phyloP scores from a whole-genome alignment of 2,329 filamentous ascomycete genomes.

The Alternaria consortialis region DNA sequence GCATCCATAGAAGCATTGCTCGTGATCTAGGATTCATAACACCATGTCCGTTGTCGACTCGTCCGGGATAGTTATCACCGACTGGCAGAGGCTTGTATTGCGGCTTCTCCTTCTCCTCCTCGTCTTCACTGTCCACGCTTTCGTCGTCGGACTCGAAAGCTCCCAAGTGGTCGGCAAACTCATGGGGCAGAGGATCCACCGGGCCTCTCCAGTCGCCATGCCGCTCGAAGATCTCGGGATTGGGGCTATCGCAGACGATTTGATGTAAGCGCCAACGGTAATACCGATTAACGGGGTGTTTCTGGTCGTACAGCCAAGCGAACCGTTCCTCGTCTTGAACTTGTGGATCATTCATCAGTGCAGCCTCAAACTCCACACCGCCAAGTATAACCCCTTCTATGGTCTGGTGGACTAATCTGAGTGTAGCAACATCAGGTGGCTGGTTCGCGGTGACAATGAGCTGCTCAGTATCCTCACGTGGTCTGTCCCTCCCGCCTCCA shows the following conservation, averaged over 20 bases:
- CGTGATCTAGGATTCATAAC: conserved; percentile 39
- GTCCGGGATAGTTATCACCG: conserved; percentile 41
- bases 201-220: conserved; percentile 74
- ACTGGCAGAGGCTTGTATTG: conserved; percentile 34
- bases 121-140: conserved; percentile 72
- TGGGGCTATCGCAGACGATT: conserved; percentile 68
- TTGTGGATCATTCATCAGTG: conserved; percentile 85
- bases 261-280: conserved; percentile 95
- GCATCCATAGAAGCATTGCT: conserved; percentile 81
- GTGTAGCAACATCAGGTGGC: conserved; percentile 78
- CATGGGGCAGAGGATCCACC: conserved; percentile 76
- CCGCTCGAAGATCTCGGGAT: conserved; percentile 36
- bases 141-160: conserved; percentile 71
- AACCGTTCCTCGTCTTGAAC: conserved; percentile 89
- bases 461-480: conserved; percentile 36
- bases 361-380: conserved; percentile 87
- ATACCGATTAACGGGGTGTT: conserved; percentile 79
- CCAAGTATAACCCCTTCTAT: conserved; percentile 81
- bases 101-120: conserved; percentile 56
- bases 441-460: conserved; percentile 64
- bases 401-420: conserved; percentile 87
- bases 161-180: conserved; percentile 78
- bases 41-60: conserved; percentile 38
- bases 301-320: conserved; percentile 89
- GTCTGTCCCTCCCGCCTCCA: conserved; percentile 22